Evolutionary conservation across 2,329 filamentous ascomycete genomes (phyloP).

Genomic region (Xylaria sp.): DNA sequence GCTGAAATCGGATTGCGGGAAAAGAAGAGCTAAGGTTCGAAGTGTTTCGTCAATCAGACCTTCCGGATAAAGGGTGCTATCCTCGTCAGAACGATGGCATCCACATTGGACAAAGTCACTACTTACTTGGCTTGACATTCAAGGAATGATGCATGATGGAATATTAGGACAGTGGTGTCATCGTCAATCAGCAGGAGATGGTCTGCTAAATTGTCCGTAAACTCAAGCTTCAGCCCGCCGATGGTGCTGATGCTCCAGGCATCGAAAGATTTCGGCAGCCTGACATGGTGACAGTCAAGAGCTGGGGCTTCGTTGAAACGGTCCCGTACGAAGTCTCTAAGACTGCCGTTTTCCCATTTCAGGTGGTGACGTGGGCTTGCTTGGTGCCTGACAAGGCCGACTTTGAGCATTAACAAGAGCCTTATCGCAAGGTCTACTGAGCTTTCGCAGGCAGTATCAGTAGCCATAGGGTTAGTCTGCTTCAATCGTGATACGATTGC

Average conservation of each 20-base stretch:
- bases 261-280: slow-evolving; percentile 40
- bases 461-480: not conserved
- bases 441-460: slow-evolving; percentile 13
- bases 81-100: not conserved
- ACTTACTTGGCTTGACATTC: slow-evolving; percentile 41
- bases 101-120: not conserved
- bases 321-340: slow-evolving; percentile 22
- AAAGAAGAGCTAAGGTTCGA: slow-evolving; percentile 51
- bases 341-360: slow-evolving; percentile 21
- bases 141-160: slow-evolving; percentile 53
- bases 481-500: slow-evolving; percentile 16
- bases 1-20: slow-evolving; percentile 40
- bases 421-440: slow-evolving; percentile 25
- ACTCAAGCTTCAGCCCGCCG: slow-evolving; percentile 49
- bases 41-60: slow-evolving; percentile 51
- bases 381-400: slow-evolving; percentile 22
- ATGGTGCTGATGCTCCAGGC: slow-evolving; percentile 43
- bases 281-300: slow-evolving; percentile 24
- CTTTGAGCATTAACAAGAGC: slow-evolving; percentile 32
- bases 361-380: slow-evolving; percentile 13
- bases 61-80: slow-evolving; percentile 43
- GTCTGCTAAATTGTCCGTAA: slow-evolving; percentile 53
- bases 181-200: slow-evolving; percentile 52
- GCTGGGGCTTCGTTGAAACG: not conserved
- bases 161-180: slow-evolving; percentile 51